phyloP scores from a whole-genome alignment of 1,284 basidiomycete species.

The Fomitiporia mediterranea region DNA sequence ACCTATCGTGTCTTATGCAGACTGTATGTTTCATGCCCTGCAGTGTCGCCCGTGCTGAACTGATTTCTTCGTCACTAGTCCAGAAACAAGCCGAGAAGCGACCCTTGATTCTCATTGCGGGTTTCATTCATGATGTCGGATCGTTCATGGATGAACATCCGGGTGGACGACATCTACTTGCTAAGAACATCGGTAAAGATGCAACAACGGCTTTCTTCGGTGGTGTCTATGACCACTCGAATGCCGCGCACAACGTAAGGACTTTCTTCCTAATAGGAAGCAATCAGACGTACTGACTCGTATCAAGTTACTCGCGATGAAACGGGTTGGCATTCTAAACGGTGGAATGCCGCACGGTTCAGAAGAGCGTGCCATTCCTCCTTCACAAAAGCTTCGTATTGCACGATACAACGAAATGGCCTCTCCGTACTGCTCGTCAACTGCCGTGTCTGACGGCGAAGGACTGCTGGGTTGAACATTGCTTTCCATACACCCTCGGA shows the following conservation, averaged over 20 bases:
- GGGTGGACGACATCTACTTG: slow-evolving; percentile 71
- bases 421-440: slow-evolving; percentile 40
- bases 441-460: slow-evolving; percentile 36
- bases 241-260: slow-evolving; percentile 82
- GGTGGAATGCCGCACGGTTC: slow-evolving; percentile 65
- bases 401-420: slow-evolving; percentile 59
- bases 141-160: slow-evolving; percentile 90
- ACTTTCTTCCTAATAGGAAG: neutral
- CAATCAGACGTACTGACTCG: slow-evolving; percentile 22
- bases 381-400: slow-evolving; percentile 64
- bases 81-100: slow-evolving; percentile 73
- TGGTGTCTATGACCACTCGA: slow-evolving; percentile 91
- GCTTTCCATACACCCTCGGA: no score
- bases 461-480: slow-evolving; percentile 31
- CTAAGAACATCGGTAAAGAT: slow-evolving; percentile 73
- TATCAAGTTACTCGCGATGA: slow-evolving; percentile 71
- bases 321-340: slow-evolving; percentile 82
- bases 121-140: slow-evolving; percentile 88
- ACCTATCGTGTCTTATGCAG: slow-evolving; percentile 83
- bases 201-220: slow-evolving; percentile 93
- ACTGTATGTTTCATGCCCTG: slow-evolving; percentile 47
- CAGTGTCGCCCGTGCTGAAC: no score
- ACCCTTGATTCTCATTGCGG: slow-evolving; percentile 77
- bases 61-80: slow-evolving; percentile 39
- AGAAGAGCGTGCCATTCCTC: slow-evolving; percentile 64